Percentiles rank a stretch among this genome's conserved stretches.
Evolutionary conservation across 345 rosid species (phyloP).

Genomic region (Populus deltoides): DNA sequence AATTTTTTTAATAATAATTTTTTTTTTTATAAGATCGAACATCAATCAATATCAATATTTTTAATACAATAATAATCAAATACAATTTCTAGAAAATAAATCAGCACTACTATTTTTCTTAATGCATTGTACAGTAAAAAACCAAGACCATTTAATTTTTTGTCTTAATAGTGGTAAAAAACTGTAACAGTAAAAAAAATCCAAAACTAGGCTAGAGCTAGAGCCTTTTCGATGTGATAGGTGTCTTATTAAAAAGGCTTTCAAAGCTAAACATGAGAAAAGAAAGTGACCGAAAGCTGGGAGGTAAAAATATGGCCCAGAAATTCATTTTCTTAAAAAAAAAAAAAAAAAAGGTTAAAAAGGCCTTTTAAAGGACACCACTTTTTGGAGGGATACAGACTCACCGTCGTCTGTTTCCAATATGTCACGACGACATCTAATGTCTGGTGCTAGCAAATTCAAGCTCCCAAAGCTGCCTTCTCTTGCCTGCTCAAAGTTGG

Average conservation of each 20-base stretch:
- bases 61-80: too few species aligned
- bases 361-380: not conserved
- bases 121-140: too few species aligned
- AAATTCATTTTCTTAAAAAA: not conserved
- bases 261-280: not conserved
- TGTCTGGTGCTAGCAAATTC: not conserved
- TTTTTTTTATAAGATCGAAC: rapidly evolving
- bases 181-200: conserved; percentile 2
- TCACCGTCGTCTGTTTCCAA: not conserved
- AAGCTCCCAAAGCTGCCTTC: not conserved
- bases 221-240: not conserved
- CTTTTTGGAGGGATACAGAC: not conserved
- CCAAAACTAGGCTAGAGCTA: not conserved
- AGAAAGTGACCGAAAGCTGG: conserved; percentile 14
- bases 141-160: too few species aligned
- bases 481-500: not conserved
- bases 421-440: too few species aligned
- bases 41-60: too few species aligned
- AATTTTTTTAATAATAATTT: too few species aligned
- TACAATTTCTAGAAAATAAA: too few species aligned
- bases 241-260: not conserved
- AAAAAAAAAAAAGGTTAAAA: not conserved
- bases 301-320: not conserved
- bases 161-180: conserved; percentile 6
- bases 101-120: too few species aligned